Evolutionary conservation across 2,329 filamentous ascomycete species (phyloP).

Genomic region (Trichoderma citrinoviride): DNA sequence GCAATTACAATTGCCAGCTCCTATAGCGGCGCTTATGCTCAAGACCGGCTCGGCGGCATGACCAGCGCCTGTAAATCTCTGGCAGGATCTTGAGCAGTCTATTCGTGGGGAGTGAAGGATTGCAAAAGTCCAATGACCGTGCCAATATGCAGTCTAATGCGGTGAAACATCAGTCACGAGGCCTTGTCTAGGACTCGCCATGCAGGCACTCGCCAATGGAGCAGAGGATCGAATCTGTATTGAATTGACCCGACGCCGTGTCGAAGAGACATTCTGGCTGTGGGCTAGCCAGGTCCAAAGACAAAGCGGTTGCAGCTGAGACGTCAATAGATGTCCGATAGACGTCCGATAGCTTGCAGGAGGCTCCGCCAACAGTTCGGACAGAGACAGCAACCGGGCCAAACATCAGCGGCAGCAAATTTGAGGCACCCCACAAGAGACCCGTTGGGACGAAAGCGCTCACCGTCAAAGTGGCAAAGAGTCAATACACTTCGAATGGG

Average conservation of each 20-base stretch:
- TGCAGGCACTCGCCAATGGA: not conserved
- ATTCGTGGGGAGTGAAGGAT: not conserved
- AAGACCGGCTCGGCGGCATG: not conserved
- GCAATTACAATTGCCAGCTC: not conserved
- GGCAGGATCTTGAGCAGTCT: not conserved
- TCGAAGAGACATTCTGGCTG: not conserved
- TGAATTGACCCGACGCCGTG: not conserved
- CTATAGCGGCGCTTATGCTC: not conserved
- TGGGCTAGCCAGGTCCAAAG: not conserved
- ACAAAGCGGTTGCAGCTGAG: not conserved
- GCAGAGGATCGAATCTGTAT: not conserved
- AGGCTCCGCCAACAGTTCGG: slow-evolving; percentile 5
- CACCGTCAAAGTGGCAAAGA: slow-evolving; percentile 13
- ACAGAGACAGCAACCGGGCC: not conserved
- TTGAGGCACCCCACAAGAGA: not conserved
- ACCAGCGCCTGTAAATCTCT: not conserved
- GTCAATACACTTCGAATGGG: not conserved
- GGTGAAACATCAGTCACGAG: slow-evolving; percentile 18
- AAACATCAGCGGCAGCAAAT: not conserved
- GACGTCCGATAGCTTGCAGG: slow-evolving; percentile 6
- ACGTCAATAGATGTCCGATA: not conserved
- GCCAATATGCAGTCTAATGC: slow-evolving; percentile 13
- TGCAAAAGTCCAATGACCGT: slow-evolving; percentile 1
- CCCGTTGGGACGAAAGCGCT: not conserved
- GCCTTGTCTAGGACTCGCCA: not conserved